Base-by-base conservation (phyloP, 441 rosid species). In the Populus hybrid region DNA sequence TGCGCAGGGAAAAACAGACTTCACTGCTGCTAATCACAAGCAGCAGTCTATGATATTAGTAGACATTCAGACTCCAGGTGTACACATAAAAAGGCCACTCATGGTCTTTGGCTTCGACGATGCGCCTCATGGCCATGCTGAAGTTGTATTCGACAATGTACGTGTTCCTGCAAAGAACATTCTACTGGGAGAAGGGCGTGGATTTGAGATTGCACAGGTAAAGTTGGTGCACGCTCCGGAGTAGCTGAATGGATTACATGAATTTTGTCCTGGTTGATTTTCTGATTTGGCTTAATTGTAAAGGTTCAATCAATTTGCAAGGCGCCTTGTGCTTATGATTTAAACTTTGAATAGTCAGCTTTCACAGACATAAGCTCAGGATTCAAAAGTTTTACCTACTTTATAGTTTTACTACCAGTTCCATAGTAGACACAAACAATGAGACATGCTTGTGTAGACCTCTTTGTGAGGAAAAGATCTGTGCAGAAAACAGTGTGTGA, bases 41-140 rank as follows among this genome's bases (percentile, higher is more conserved):
- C 99, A 96, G 76, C 99, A 96, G 78, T 96, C 99, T 64, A 94
- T 96, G 99, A 91, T 96, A 79, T 82, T 96, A 77, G 99, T 96
- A 78, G 98, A 94, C 85, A 79, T 89, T 75, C 74, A 74, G 72
- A 90, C 91, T 83, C 94, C 96, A 36, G 99, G 99, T 64, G 86
- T 96, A 69, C 72, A 20, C 67, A 82, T 96, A 69, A 89, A 87
- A 88, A 89, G 99, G 82, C 95, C 99, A 14, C 96, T 96, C 73
- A 78, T 81, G 71, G 98, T 96, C 76, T 93, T 92, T 79, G 99
- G 98, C 70, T 94, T 93, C 69, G 98, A 96, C 75, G 99, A 94
- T 84, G 99, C 99, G 1, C 99, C 99, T 85, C 99, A 94, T 82
- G 99, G 99, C 65, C 99, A 96, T 76, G 98, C 98, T 73, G 99